These are phyloP conservation scores for Leavenworthia alabamica DNA, from an alignment of 345 rosid genomes.

Conservation along the genomic window DNA sequence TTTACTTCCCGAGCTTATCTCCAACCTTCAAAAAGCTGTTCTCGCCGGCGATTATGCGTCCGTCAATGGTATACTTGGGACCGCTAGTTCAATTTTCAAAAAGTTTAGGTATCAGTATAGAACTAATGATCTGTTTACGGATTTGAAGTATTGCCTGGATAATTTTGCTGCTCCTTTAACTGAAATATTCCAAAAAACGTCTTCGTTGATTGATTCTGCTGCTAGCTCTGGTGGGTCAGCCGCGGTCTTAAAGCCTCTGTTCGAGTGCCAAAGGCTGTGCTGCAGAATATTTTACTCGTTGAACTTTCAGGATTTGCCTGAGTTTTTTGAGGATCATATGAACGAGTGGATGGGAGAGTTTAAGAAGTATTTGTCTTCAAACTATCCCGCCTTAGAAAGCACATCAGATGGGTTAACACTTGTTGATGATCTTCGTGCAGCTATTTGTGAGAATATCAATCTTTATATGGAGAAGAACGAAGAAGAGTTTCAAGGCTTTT, in stretches of 20 bases:
- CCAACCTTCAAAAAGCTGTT: slow-evolving; percentile 46
- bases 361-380: slow-evolving; percentile 55
- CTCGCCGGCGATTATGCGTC: slow-evolving; percentile 50
- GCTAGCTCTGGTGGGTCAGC: slow-evolving; percentile 43
- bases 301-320: slow-evolving; percentile 88
- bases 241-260: slow-evolving; percentile 45
- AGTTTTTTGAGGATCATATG: slow-evolving; percentile 96
- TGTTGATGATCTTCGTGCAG: slow-evolving; percentile 73
- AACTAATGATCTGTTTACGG: slow-evolving; percentile 68
- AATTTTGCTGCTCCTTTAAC: slow-evolving; percentile 63
- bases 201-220: slow-evolving; percentile 53
- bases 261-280: slow-evolving; percentile 82
- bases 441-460: slow-evolving; percentile 89
- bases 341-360: slow-evolving; percentile 89
- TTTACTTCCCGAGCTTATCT: slow-evolving; percentile 75
- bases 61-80: slow-evolving; percentile 83
- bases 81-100: slow-evolving; percentile 83
- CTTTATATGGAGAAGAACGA: slow-evolving; percentile 94
- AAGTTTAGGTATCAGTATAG: slow-evolving; percentile 78
- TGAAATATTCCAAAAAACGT: slow-evolving; percentile 59
- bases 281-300: slow-evolving; percentile 80
- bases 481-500: slow-evolving; percentile 72
- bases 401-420: slow-evolving; percentile 43
- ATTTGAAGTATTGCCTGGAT: slow-evolving; percentile 79
- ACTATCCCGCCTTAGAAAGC: slow-evolving; percentile 57